Conservation (phyloP, 2,329 filamentous ascomycete species). For the Cladosporium sp. region DNA sequence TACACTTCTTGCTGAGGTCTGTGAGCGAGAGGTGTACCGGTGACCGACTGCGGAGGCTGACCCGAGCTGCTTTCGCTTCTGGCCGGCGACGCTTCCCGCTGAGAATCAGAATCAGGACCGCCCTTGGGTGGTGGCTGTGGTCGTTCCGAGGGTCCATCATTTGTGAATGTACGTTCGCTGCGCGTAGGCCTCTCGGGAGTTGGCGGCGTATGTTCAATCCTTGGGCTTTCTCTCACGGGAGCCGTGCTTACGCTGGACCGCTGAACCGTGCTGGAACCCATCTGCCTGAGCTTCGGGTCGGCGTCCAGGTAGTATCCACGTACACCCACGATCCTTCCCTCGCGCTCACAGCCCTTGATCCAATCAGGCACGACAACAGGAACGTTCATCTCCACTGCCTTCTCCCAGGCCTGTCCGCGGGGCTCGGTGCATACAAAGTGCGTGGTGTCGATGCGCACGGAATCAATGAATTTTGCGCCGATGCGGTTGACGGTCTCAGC, state of each 20-base stretch:
- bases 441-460: constrained; percentile 92
- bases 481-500: constrained; percentile 78
- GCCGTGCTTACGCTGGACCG: constrained; percentile 31
- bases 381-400: constrained; percentile 96
- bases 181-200: constrained; percentile 47
- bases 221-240: constrained; percentile 42
- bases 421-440: constrained; percentile 98
- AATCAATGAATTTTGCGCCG: constrained; percentile 86
- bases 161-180: constrained; percentile 14
- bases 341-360: constrained; percentile 94
- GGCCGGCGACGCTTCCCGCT: constrained; percentile 23
- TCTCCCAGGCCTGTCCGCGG: constrained; percentile 87
- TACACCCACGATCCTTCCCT: constrained; percentile 88
- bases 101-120: constrained; percentile 18
- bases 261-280: constrained; percentile 42
- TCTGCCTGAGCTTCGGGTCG: constrained; percentile 62
- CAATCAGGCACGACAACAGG: constrained; percentile 95
- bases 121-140: constrained; percentile 34
- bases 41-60: not conserved
- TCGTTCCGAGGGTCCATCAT: constrained; percentile 22
- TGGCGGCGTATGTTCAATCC: constrained; percentile 53
- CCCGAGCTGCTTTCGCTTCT: constrained; percentile 30
- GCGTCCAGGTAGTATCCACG: constrained; percentile 96
- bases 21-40: constrained; percentile 17
- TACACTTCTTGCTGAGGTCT: constrained; percentile 20